Evolutionary conservation across 345 rosid species (phyloP), one percentile per base, ranked within the genome.

Genomic region (Syzygium jambos): DNA sequence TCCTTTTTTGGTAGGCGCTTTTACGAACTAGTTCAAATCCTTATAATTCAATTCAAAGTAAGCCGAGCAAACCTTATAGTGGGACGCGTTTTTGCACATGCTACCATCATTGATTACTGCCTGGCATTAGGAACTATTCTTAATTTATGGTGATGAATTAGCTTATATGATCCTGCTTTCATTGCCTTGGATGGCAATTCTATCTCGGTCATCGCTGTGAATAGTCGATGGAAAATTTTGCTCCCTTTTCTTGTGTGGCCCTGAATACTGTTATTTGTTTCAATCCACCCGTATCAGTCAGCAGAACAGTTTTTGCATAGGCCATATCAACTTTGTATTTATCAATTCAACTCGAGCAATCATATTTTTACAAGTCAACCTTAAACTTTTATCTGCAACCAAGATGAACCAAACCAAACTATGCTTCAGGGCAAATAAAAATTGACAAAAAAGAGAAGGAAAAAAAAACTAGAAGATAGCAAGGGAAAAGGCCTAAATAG

Each of bases 171-270:
- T 65, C 78, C 21, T 65, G 23, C 43, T 65, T 65, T 38, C 43
- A 65, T 30, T 65, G 78, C 43, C 78, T 30, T 7, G 12, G 46
- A 30, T 65, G 41, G 11, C 15, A 30, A 65, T 65, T 65, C 22
- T 30, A 65, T 5, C 41, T 15, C 41, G 0, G 41, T 29, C 22
- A 29, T 29, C 11, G 6, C 41, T 1, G 22, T 0, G 0, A 65
- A 65, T 65, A 29, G 11, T 3, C 30, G 41, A 29, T 7, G 46
- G 78, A 68, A 68, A 68, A 17, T 68, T 23, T 21, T 15, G 8
- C 34, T 68, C 17, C 78, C 78, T 29, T 34, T 8, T 68, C 43
- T 30, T 8, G 23, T 12, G 21, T 0, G 23, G 43, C 78, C 78
- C 78, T 30, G 34, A 65, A 63, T 14, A 63, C 23, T 3, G 23